Evolutionary conservation across 106 monocot genomes (phyloP), one percentile per base, ranked within the genome.

Genomic region (Amphibolis antarctica): DNA sequence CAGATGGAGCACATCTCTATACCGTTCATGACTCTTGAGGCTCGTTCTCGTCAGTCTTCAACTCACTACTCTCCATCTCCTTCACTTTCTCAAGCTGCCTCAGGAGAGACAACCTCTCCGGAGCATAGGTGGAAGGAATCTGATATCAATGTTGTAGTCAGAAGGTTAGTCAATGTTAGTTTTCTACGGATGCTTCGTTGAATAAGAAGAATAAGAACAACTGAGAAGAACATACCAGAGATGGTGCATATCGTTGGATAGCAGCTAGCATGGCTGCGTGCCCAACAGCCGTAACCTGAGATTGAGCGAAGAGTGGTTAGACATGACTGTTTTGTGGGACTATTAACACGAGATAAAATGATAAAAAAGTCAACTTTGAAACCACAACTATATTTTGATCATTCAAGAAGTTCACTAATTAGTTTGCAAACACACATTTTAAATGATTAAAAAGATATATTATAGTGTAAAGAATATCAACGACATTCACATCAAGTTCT

Each of bases 1-100:
- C 10, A 4, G 3, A 10, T 50, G 13, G 30, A 22, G 31, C 21
- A 4, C 5, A 14, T 52, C 45, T 43, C 52, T 75, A 28, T 72
- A 28, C 49, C 63, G 74, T 44, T 73, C 12, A 66, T 69, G 29
- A 50, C 51, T 50, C 69, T 46, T 19, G 28, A 22, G 28, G 71
- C 70, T 42, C 26, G 28, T 51, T 63, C 64, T 86, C 82, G 44
- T 88, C 88, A 57, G 55, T 14, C 45, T 50, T 76, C 18, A 28
- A 28, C n/a, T 89, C 89, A 44, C 51, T 25, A 12, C 62, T 65
- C 9, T 82, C 89, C 74, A 89, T 73, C 74, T 86, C 81, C 70
- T 90, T 89, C 60, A 96, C 72, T 68, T 96, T 86, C 76, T 96
- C 86, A 59, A 96, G 86, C 61, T 96, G 94, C 75, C 94, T 86